These are phyloP conservation scores for Eimeria acervulina DNA, from an alignment of 169 alveolate species.

Conservation along the genomic window DNA sequence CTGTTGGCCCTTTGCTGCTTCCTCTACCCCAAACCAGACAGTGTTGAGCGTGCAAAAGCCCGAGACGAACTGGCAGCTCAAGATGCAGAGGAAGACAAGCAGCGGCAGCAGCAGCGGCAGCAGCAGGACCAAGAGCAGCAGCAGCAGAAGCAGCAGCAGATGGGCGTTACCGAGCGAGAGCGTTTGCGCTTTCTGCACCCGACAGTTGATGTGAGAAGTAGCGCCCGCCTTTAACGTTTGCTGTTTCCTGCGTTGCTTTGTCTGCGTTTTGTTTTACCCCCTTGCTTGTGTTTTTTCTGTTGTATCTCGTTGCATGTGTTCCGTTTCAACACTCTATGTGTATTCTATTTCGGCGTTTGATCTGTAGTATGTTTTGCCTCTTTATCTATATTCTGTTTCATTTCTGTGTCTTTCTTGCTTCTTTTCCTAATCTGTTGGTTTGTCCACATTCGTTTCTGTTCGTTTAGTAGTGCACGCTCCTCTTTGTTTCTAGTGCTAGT, in stretches of 20 bases:
- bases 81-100: conserved; percentile 16
- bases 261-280: neutral
- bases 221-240: neutral
- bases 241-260: neutral
- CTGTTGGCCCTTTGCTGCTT: conserved; percentile 45
- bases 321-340: too few relatives aligned
- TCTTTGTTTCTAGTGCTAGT: too few relatives aligned
- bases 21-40: conserved; percentile 42
- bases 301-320: too few relatives aligned
- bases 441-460: too few relatives aligned
- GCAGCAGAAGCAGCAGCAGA: conserved; percentile 33
- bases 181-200: conserved; percentile 48
- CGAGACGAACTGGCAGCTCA: conserved; percentile 45
- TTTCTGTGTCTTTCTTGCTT: too few relatives aligned
- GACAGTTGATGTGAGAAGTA: neutral
- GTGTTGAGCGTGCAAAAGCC: neutral
- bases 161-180: conserved; percentile 32
- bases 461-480: too few relatives aligned
- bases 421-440: too few relatives aligned
- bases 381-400: too few relatives aligned
- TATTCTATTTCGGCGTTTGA: too few relatives aligned
- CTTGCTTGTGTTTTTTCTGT: neutral
- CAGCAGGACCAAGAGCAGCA: neutral
- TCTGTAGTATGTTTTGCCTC: too few relatives aligned
- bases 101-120: neutral